These are phyloP conservation scores for Verticillium alfalfae DNA, from an alignment of 2,329 filamentous ascomycete species.

Conservation along the genomic window DNA sequence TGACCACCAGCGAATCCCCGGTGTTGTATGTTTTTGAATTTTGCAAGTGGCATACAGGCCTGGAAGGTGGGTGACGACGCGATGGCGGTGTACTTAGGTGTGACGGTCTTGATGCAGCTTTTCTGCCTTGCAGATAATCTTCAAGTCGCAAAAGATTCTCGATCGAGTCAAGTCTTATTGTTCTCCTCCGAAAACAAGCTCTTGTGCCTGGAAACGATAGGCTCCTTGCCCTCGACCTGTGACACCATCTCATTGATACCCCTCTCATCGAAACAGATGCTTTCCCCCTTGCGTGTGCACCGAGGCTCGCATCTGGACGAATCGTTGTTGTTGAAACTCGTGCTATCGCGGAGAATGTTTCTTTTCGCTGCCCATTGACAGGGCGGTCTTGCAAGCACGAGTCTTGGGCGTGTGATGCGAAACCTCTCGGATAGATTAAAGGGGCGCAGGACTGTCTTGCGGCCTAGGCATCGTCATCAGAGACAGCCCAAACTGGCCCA, in stretches of 20 bases:
- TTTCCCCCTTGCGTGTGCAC: not conserved
- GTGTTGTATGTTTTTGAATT: not conserved
- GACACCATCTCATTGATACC: too few relatives aligned
- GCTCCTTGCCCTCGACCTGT: too few relatives aligned
- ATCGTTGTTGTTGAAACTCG: not conserved
- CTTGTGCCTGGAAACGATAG: not conserved
- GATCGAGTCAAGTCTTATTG: too few relatives aligned
- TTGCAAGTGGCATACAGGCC: not conserved
- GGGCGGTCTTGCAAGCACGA: not conserved
- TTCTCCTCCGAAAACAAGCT: not conserved
- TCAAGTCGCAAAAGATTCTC: too few relatives aligned
- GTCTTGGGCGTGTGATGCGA: not conserved
- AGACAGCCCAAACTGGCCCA: not conserved
- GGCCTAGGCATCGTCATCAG: not conserved
- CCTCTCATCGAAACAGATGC: too few relatives aligned
- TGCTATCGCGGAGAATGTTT: not conserved
- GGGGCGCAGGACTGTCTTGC: not conserved
- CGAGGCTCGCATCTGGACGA: not conserved
- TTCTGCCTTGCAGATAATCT: too few relatives aligned
- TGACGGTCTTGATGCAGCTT: not conserved
- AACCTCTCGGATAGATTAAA: not conserved
- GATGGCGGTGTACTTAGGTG: too few relatives aligned
- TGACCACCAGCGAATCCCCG: not conserved
- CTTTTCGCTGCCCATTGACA: not conserved
- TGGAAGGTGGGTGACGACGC: not conserved